Conservation (phyloP, 768 basidiomycete species). For the Lactifluus hygrophoroides region DNA sequence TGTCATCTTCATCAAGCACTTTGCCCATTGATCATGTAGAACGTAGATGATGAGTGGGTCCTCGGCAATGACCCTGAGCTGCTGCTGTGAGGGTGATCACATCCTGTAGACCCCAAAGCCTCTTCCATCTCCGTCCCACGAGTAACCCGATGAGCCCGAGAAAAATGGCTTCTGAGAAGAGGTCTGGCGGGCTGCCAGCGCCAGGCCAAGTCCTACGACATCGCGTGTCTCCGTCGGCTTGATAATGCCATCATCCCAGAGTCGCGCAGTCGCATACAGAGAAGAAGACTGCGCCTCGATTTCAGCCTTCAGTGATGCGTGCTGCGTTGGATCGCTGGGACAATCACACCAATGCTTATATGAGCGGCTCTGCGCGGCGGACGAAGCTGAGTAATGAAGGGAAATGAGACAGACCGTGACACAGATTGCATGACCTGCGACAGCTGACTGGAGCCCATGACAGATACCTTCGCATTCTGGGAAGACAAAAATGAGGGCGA, state of each 20-base stretch:
- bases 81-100: constrained; percentile 33
- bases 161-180: background rate
- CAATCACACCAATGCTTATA: background rate
- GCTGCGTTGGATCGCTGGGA: constrained; percentile 68
- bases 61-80: background rate
- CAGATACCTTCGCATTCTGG: constrained; percentile 85
- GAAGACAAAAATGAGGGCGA: background rate
- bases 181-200: constrained; percentile 51
- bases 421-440: constrained; percentile 90
- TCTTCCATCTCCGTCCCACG: constrained; percentile 62
- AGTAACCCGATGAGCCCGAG: constrained; percentile 20
- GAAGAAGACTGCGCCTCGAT: constrained; percentile 88
- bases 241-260: constrained; percentile 94
- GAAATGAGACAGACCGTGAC: constrained; percentile 48
- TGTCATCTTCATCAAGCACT: background rate
- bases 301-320: constrained; percentile 61
- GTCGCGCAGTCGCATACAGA: constrained; percentile 79
- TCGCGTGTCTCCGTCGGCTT: constrained; percentile 83
- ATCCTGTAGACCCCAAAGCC: constrained; percentile 91
- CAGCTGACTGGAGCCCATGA: constrained; percentile 92
- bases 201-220: constrained; percentile 80
- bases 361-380: background rate
- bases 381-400: background rate
- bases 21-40: background rate
- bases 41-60: background rate